Base-by-base conservation (phyloP, 2,329 filamentous ascomycete genomes). In the Cladosporium sp. region DNA sequence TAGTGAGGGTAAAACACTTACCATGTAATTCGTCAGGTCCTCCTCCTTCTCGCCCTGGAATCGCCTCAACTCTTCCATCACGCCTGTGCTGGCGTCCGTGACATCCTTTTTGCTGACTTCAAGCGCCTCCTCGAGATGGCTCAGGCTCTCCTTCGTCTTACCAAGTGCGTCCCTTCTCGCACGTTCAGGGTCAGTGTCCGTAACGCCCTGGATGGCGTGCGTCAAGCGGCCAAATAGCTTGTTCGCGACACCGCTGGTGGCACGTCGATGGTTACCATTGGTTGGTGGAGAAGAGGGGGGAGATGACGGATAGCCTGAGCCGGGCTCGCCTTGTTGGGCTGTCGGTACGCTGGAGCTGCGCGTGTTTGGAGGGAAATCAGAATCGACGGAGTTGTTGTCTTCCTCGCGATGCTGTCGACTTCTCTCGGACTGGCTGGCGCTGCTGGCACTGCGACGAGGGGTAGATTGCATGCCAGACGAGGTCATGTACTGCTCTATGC, bases 1-100 rank as follows among this genome's bases (percentile, higher is more conserved):
- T n/a, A n/a, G n/a, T 2, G 27, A 13, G 20, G 32, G 16, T 54
- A 22, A 71, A n/a, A n/a, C n/a, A n/a, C 86, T 72, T 74, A 96
- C 93, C 93, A 98, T 98, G 67, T 97, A 97, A 55, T 88, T 82
- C 64, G 84, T 85, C 62, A 98, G 69, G 67, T 98, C 93, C 43
- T 92, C 89, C 71, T 98, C 94, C 70, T 98, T 98, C 70, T 97
- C 91, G 52, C 77, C 77, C 69, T 98, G 94, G 70, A 98, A 98
- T 53, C 93, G 78, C 72, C 90, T 89, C 53, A 98, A 73, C 65
- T 98, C 93, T 61, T 87, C 85, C 59, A 98, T 70, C 4, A 97
- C 88, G 46, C 89, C 94, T 2, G 81, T 76, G 63, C 90, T 96
- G 7, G 93, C 93, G 62, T 97, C 89, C 67, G 87, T 91, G 53